Percentiles rank a stretch among this genome's conserved stretches.
Evolutionary conservation across 1,139 yeast species (phyloP).

Genomic region (Yamadazyma songkhlaensis): DNA sequence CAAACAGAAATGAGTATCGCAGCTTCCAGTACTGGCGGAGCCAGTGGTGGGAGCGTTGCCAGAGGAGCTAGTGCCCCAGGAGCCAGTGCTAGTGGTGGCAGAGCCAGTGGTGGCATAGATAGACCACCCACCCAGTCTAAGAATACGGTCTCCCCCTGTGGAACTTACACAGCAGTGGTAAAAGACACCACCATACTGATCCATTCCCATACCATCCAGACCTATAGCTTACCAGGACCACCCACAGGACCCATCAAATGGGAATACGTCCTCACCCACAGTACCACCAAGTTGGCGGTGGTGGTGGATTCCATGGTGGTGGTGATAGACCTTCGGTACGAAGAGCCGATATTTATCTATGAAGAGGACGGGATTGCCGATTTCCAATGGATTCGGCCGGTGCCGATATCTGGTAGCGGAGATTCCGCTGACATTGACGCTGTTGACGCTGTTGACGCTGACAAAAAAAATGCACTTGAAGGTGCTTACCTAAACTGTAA

Average conservation of each 20-base stretch:
- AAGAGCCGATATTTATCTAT: conserved; percentile 28
- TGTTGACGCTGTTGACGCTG: background rate
- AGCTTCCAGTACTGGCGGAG: too few relatives aligned
- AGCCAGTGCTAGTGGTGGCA: too few relatives aligned
- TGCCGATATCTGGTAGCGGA: conserved; percentile 6
- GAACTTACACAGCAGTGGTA: too few relatives aligned
- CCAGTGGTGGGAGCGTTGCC: too few relatives aligned
- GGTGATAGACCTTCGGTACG: conserved; percentile 22
- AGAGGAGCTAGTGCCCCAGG: too few relatives aligned
- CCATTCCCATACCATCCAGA: too few relatives aligned
- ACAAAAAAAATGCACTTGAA: background rate
- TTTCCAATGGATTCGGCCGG: conserved; percentile 36
- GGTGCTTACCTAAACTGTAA: conserved; percentile 34
- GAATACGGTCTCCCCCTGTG: too few relatives aligned
- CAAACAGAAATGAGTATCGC: too few relatives aligned
- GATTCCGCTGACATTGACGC: too few relatives aligned
- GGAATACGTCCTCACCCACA: conserved; percentile 21
- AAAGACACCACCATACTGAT: too few relatives aligned
- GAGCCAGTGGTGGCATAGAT: too few relatives aligned
- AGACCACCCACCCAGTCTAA: too few relatives aligned
- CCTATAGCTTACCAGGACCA: conserved; percentile 1
- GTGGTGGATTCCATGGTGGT: conserved; percentile 21
- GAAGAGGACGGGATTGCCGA: conserved; percentile 31
- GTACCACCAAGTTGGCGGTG: conserved; percentile 26
- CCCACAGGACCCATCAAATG: conserved; percentile 14